phyloP scores from a whole-genome alignment of 805 yeast genomes.

The Sugiyamaella lignohabitans region DNA sequence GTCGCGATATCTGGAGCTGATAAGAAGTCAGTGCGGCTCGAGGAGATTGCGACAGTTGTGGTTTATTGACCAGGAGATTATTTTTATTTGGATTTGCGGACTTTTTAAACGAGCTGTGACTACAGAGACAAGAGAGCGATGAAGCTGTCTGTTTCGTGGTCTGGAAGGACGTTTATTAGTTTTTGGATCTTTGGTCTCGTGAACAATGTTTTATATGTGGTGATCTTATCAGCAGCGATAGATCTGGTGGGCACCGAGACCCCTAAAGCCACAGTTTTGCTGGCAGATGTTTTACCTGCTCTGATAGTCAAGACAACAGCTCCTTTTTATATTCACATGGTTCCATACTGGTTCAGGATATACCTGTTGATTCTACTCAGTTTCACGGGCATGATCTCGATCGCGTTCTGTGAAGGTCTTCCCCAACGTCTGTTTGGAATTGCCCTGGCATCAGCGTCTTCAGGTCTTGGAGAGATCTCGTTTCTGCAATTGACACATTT shows the following conservation, averaged over 20 bases:
- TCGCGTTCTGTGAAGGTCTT: slow-evolving; percentile 42
- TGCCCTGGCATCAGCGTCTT: slow-evolving; percentile 68
- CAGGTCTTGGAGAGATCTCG: slow-evolving; percentile 88
- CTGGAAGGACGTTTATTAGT: slow-evolving; percentile 25
- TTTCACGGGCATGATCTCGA: slow-evolving; percentile 64
- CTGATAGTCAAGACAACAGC: slow-evolving; percentile 63
- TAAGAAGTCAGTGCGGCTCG: too few relatives aligned
- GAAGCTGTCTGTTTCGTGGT: background rate
- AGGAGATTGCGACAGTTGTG: too few relatives aligned
- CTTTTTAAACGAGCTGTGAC: too few relatives aligned
- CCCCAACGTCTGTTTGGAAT: slow-evolving; percentile 56
- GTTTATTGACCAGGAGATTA: too few relatives aligned
- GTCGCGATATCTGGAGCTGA: too few relatives aligned
- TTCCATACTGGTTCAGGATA: slow-evolving; percentile 57
- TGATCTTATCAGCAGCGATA: slow-evolving; percentile 84
- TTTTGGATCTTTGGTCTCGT: slow-evolving; percentile 83
- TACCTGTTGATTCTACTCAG: slow-evolving; percentile 51
- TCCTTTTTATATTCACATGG: slow-evolving; percentile 68
- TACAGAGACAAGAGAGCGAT: too few relatives aligned
- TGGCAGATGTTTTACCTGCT: slow-evolving; percentile 85
- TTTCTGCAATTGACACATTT: slow-evolving; percentile 82
- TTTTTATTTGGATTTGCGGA: too few relatives aligned
- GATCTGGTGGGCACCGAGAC: slow-evolving; percentile 78
- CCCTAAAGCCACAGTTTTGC: slow-evolving; percentile 79
- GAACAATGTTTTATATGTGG: slow-evolving; percentile 85